These are phyloP conservation scores for Bromus sterilis DNA, from an alignment of 176 grass and related monocot genomes.

Conservation along the genomic window DNA sequence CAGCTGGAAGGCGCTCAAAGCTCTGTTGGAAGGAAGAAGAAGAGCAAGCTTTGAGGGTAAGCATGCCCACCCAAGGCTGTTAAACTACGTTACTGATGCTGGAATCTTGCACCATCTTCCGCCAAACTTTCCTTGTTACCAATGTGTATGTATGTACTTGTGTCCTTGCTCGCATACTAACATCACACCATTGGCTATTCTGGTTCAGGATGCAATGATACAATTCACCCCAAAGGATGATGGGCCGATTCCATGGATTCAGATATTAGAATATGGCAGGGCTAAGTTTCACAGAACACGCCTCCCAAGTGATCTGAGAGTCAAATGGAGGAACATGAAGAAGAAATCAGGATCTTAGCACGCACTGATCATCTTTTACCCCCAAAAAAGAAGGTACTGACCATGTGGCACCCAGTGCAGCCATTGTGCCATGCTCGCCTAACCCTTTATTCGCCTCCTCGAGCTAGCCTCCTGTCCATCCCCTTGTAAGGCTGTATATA, in stretches of 20 bases:
- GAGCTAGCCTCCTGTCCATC: background rate
- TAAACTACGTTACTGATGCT: background rate
- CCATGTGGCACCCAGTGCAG: background rate
- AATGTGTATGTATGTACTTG: background rate
- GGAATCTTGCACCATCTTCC: background rate
- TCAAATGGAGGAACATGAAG: slow-evolving; percentile 72
- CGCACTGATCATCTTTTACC: background rate
- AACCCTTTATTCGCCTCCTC: background rate
- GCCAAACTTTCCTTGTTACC: background rate
- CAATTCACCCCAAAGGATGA: slow-evolving; percentile 5
- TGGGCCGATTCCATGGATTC: slow-evolving; percentile 37
- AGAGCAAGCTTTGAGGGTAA: slow-evolving; percentile 46
- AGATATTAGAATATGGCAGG: slow-evolving; percentile 28
- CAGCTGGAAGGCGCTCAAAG: slow-evolving; percentile 28
- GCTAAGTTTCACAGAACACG: slow-evolving; percentile 40
- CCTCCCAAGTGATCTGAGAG: slow-evolving; percentile 41
- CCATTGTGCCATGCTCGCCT: background rate
- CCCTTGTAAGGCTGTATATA: background rate
- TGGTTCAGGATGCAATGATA: slow-evolving; percentile 50
- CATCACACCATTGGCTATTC: background rate
- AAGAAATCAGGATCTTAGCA: slow-evolving; percentile 17
- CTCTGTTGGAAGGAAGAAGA: slow-evolving; percentile 51
- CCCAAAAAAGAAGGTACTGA: background rate
- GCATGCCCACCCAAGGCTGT: background rate
- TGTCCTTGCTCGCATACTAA: background rate